These are phyloP conservation scores for Elsinoe fawcettii DNA, from an alignment of 2,329 filamentous ascomycete genomes.

Conservation along the genomic window DNA sequence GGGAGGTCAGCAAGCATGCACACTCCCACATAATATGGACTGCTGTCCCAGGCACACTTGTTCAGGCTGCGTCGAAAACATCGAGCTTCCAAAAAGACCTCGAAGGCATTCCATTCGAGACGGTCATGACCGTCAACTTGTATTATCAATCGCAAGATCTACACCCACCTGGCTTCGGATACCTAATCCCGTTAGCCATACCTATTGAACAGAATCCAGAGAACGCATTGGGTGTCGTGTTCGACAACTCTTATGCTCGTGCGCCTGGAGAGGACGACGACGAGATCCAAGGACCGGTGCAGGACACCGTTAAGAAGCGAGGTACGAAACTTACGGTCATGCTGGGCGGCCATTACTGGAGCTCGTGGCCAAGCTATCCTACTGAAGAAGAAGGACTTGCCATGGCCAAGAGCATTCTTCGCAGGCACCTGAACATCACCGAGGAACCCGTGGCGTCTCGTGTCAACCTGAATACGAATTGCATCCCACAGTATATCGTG, in stretches of 20 bases:
- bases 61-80: slow-evolving; percentile 26
- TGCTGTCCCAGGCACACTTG: slow-evolving; percentile 14
- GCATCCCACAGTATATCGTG: slow-evolving; percentile 84
- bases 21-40: slow-evolving; percentile 51
- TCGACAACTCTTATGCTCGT: slow-evolving; percentile 60
- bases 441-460: slow-evolving; percentile 54
- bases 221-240: slow-evolving; percentile 80
- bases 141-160: slow-evolving; percentile 64
- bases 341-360: slow-evolving; percentile 90
- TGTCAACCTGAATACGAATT: slow-evolving; percentile 57
- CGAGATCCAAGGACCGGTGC: slow-evolving; percentile 25
- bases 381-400: slow-evolving; percentile 55
- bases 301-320: slow-evolving; percentile 38
- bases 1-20: slow-evolving; percentile 20
- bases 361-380: slow-evolving; percentile 55
- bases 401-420: slow-evolving; percentile 63
- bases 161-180: slow-evolving; percentile 72
- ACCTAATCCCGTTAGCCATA: slow-evolving; percentile 73
- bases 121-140: slow-evolving; percentile 86
- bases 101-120: slow-evolving; percentile 48
- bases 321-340: slow-evolving; percentile 87
- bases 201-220: slow-evolving; percentile 69
- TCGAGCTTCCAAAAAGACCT: slow-evolving; percentile 46
- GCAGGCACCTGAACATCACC: slow-evolving; percentile 66
- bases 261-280: slow-evolving; percentile 25